Conservation (phyloP, 148 eudicot genomes). For the Cornus controversa region DNA sequence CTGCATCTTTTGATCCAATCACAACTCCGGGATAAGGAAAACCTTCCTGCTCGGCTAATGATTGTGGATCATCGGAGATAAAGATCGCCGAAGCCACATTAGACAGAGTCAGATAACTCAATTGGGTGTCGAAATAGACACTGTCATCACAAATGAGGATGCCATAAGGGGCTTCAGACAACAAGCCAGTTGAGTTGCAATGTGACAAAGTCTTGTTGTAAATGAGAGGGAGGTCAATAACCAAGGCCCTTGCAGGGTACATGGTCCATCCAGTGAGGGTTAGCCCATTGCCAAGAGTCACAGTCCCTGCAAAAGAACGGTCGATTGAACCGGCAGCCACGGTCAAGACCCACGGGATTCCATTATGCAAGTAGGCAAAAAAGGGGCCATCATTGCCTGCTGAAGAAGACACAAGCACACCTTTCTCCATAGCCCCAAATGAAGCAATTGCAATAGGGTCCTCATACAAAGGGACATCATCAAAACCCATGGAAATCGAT, state of each 20-base stretch:
- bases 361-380: too few relatives aligned
- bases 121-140: too few relatives aligned
- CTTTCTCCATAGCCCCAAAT: too few relatives aligned
- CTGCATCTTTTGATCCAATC: neutral
- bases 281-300: constrained; percentile 1
- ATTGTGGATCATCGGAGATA: constrained; percentile 18
- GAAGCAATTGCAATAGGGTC: too few relatives aligned
- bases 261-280: constrained; percentile 6
- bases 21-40: constrained; percentile 7
- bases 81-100: constrained; percentile 10
- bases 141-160: neutral
- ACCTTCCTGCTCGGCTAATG: neutral
- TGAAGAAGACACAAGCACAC: neutral
- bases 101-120: neutral
- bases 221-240: neutral
- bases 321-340: too few relatives aligned
- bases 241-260: neutral
- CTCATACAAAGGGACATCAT: too few relatives aligned
- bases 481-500: constrained; percentile 18
- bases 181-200: neutral
- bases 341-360: too few relatives aligned
- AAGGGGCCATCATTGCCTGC: too few relatives aligned
- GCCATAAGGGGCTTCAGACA: neutral
- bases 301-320: neutral
- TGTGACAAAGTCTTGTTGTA: too few relatives aligned